Evolutionary conservation across 1,284 basidiomycete species (phyloP).

Genomic region (Ustilago xerochloae): DNA sequence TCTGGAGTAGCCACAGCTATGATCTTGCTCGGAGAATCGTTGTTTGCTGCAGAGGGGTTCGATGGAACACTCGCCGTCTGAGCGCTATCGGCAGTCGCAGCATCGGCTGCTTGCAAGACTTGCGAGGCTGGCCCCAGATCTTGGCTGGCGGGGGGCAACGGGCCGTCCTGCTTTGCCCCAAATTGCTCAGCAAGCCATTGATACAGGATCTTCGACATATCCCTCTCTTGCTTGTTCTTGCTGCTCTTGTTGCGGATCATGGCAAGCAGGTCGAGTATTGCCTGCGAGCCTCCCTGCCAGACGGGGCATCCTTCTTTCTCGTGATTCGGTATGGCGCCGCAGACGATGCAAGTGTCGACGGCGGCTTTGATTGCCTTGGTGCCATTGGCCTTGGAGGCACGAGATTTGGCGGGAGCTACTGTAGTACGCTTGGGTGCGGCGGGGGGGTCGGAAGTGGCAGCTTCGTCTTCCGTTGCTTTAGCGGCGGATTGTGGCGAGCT

Average conservation of each 20-base stretch:
- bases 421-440: background rate
- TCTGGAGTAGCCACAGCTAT: background rate
- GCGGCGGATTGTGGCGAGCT: background rate
- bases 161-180: slow-evolving; percentile 4
- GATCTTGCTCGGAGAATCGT: background rate
- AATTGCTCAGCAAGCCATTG: slow-evolving; percentile 25
- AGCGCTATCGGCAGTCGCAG: background rate
- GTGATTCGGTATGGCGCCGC: slow-evolving; percentile 15
- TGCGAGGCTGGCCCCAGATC: background rate
- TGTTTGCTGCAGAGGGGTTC: background rate
- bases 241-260: slow-evolving; percentile 16
- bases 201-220: background rate
- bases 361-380: background rate
- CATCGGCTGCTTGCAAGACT: slow-evolving; percentile 2
- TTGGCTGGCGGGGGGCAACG: slow-evolving; percentile 2
- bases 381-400: slow-evolving; percentile 4
- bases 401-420: slow-evolving; percentile 4
- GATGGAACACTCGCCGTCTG: background rate
- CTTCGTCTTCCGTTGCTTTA: background rate
- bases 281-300: slow-evolving; percentile 26
- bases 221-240: slow-evolving; percentile 34
- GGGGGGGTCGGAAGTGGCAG: background rate
- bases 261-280: slow-evolving; percentile 26
- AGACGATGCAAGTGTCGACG: slow-evolving; percentile 18
- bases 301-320: slow-evolving; percentile 17